Evolutionary conservation across 352 stramenopile genomes (phyloP), one percentile per base, ranked within the genome.

Genomic region (Globisporangium abappressorium): DNA sequence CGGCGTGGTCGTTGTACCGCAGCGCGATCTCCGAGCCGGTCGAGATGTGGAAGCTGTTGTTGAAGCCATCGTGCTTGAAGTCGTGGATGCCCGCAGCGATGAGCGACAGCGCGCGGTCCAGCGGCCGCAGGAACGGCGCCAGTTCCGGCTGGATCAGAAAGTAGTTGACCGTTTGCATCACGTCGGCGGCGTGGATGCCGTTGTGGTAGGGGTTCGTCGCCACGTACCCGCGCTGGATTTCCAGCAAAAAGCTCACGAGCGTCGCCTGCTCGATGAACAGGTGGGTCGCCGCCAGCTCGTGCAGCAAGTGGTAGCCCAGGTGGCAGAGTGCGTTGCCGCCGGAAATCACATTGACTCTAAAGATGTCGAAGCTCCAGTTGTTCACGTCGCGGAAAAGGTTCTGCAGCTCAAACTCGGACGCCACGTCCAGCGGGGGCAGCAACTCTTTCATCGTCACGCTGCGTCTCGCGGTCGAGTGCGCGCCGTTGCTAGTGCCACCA

Each of bases 41-140:
- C 20, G 79, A 89, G 58, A 97, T 94, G 69, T 96, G 89, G 54
- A 97, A 97, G 34, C 82, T 88, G 70, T 97, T 96, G 74, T 95
- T 97, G 62, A 94, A 94, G 8, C 90, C 91, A 56, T 95, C 88
- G 69, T 97, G 91, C 74, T 89, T 93, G 69, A 95, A 96, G 63
- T 97, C 91, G 71, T 97, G 91, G 55, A 97, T 91, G 4, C 77
- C 84, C 4, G 90, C 90, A 3, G 87, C 82, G 51, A 97, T 76
- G 24, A 97, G 73, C 18, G 90, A 75, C 1, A 93, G 73, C 30
- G 79, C 84, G n/a, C 84, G 78, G 67, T 95, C 87, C 0, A 94
- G 71, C 7, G 89, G 87, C 33, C 87, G 78, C 54, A 97, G 68
- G 62, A 91, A 95, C 15, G 84, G 77, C 55, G 82, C 51, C 11